Base-by-base conservation (phyloP, 768 basidiomycete genomes). In the Naganishia antarctica region DNA sequence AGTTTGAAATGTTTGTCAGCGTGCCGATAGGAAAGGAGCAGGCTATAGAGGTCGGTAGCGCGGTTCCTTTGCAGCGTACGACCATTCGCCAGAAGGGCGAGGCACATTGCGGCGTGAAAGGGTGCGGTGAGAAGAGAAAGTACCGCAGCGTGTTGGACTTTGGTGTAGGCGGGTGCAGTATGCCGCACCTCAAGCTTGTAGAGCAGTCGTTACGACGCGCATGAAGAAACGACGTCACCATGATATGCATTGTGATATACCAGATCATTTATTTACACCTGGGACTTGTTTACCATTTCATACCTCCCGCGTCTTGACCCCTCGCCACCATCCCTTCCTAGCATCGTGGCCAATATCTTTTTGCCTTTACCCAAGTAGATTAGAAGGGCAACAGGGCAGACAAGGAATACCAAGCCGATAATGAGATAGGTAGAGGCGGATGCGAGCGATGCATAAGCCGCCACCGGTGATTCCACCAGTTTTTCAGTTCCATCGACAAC, bases 141-240 rank as follows among this genome's bases (percentile, higher is more conserved):
- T 75, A 75, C 53, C 51, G 74, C 29, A 66, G 69, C 46, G 63
- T 65, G 18, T 69, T 58, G 67, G 44, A 66, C 29, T 73, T 72
- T 43, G 73, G 73, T 57, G 48, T 66, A 12, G 74, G 74, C 0
- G 74, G 69, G 15, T 75, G 74, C 49, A 57, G 61, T 26, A 13
- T 73, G 51, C 66, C 65, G 12, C 74, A 75, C 58, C 62, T 75
- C 23, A 71, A 70, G 37, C 13, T 45, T 40, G 66, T 75, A 0
- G 69, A 75, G 32, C 29, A 32, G 23, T 26, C 49, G 13, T 15
- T 50, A 23, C 13, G 49, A 44, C 43, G 43, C 18, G 18, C 43
- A 12, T 44, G 8, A 44, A 44, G 13, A 18, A 44, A 9, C 8
- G 11, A 44, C 13, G 5, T 44, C 18, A n/a, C 15, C 34, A 44